Conservation (phyloP, 352 stramenopile species). For the Phytophthora pini region DNA sequence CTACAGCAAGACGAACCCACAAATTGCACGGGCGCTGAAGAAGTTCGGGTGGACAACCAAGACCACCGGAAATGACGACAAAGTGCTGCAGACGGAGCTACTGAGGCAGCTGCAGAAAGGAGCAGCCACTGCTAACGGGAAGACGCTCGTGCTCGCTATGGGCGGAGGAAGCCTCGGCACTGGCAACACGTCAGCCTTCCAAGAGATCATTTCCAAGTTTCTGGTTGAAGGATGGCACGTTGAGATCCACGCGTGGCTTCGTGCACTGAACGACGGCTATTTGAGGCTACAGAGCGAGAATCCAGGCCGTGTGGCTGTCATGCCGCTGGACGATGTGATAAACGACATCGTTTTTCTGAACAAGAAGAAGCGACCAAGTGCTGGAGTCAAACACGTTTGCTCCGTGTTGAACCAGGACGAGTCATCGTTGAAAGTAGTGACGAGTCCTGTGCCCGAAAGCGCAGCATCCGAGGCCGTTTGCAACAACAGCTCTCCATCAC, state of each 20-base stretch:
- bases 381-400: constrained; percentile 1
- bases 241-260: constrained; percentile 36
- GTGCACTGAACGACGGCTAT: constrained; percentile 28
- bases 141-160: constrained; percentile 30
- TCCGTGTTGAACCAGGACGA: not conserved
- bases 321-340: constrained; percentile 27
- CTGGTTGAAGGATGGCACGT: constrained; percentile 23
- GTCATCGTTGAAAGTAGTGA: constrained; percentile 10
- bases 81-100: constrained; percentile 19
- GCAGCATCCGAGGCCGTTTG: not conserved
- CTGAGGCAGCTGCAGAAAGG: constrained; percentile 21
- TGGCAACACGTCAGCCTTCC: constrained; percentile 13
- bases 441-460: constrained; percentile 5
- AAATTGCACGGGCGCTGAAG: constrained; percentile 17
- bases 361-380: not conserved
- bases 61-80: constrained; percentile 6
- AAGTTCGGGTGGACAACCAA: constrained; percentile 26
- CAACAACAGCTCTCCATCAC: not conserved
- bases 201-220: constrained; percentile 28
- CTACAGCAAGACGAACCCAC: constrained; percentile 15
- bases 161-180: constrained; percentile 12
- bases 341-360: constrained; percentile 20
- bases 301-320: constrained; percentile 19
- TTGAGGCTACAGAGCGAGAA: constrained; percentile 17
- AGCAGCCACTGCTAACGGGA: constrained; percentile 13